These are phyloP conservation scores for Grifola frondosa DNA, from an alignment of 1,284 basidiomycete species.

Conservation along the genomic window DNA sequence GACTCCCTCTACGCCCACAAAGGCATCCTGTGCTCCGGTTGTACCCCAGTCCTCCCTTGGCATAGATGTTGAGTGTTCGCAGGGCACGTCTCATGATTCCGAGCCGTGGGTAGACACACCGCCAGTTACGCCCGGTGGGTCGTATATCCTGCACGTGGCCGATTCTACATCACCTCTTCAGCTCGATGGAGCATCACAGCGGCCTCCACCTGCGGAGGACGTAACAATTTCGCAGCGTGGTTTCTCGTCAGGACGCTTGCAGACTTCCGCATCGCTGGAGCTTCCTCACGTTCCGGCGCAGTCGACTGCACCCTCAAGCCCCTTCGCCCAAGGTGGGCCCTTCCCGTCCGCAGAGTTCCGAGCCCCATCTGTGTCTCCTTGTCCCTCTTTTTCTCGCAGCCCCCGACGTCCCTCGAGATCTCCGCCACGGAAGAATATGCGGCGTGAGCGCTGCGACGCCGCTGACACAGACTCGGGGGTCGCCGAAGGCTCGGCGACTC, in stretches of 20 bases:
- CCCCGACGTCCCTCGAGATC: neutral
- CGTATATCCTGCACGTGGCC: conserved; percentile 43
- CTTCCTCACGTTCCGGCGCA: too few relatives aligned
- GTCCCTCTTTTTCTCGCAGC: neutral
- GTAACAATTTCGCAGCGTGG: conserved; percentile 38
- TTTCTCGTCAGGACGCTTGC: conserved; percentile 30
- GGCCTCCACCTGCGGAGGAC: conserved; percentile 26
- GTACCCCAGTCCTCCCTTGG: conserved; percentile 16
- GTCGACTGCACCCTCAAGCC: too few relatives aligned
- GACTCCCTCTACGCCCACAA: neutral
- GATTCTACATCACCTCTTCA: conserved; percentile 35
- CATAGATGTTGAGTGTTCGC: too few relatives aligned
- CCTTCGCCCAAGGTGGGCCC: too few relatives aligned
- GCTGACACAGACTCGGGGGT: neutral
- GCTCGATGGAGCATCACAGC: conserved; percentile 36
- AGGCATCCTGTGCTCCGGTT: conserved; percentile 3
- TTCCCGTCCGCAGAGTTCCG: conserved; percentile 9
- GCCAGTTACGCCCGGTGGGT: conserved; percentile 53
- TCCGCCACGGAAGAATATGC: neutral
- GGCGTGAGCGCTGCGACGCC: neutral
- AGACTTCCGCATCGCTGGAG: too few relatives aligned
- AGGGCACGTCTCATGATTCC: conserved; percentile 42
- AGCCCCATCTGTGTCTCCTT: conserved; percentile 4
- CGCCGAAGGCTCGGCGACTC: neutral
- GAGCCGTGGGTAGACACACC: conserved; percentile 50